phyloP scores from a whole-genome alignment of 768 basidiomycete genomes.

The Naganishia kalamii region DNA sequence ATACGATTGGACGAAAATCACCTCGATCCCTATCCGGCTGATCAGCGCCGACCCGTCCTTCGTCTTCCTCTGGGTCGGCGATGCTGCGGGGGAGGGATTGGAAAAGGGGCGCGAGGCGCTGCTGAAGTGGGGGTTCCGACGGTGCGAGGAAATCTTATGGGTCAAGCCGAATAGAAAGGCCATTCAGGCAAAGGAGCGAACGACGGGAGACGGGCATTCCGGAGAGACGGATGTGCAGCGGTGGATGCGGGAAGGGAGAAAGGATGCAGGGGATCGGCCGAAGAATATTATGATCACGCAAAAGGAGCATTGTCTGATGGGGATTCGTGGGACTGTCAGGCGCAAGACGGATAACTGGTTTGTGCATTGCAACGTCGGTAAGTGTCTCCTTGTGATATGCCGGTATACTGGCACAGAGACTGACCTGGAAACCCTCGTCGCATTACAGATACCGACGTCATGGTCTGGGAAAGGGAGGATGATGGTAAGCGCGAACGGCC shows the following conservation, averaged over 20 bases:
- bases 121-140: conserved; percentile 75
- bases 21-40: conserved; percentile 70
- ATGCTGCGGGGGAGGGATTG: conserved; percentile 78
- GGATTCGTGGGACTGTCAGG: conserved; percentile 91
- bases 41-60: conserved; percentile 88
- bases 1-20: conserved; percentile 73
- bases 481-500: neutral
- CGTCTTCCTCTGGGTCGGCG: conserved; percentile 92
- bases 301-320: conserved; percentile 94
- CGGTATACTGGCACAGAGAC: neutral
- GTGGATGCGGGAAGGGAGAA: conserved; percentile 9
- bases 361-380: conserved; percentile 95
- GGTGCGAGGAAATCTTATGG: conserved; percentile 99
- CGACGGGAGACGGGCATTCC: neutral
- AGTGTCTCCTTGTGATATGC: conserved; percentile 41
- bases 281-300: conserved; percentile 78
- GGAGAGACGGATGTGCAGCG: neutral
- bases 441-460: conserved; percentile 78
- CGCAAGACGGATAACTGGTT: conserved; percentile 92
- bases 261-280: conserved; percentile 49
- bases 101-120: conserved; percentile 86
- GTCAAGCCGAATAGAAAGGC: conserved; percentile 75
- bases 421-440: neutral
- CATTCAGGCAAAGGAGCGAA: conserved; percentile 53
- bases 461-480: conserved; percentile 75